Evolutionary conservation across 1,284 basidiomycete species (phyloP).

Genomic region (Coniophora puteana): DNA sequence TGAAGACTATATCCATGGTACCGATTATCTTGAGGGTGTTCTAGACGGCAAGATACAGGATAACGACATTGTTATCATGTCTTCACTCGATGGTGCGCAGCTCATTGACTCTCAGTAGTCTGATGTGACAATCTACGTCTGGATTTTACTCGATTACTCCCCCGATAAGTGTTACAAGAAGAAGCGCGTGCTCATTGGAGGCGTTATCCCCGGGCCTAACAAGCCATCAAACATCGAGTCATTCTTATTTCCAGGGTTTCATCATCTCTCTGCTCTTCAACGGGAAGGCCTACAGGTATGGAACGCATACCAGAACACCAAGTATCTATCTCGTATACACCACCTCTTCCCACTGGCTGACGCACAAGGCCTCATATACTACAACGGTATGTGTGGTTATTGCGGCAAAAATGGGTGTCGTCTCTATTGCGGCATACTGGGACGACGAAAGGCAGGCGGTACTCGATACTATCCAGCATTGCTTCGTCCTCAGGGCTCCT

Average conservation of each 20-base stretch:
- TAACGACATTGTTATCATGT: background rate
- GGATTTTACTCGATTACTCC: background rate
- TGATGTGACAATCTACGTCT: background rate
- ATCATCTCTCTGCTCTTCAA: background rate
- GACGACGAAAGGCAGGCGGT: conserved; percentile 16
- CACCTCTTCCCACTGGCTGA: conserved; percentile 21
- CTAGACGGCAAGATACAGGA: background rate
- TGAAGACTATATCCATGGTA: background rate
- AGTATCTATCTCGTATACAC: conserved; percentile 12
- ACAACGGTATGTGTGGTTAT: conserved; percentile 25
- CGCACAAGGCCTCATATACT: conserved; percentile 18
- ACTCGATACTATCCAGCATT: conserved; percentile 19
- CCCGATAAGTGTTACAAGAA: background rate
- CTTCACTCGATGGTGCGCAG: background rate
- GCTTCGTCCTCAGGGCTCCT: conserved; percentile 8
- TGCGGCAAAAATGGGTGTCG: conserved; percentile 20
- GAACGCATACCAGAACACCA: conserved; percentile 10
- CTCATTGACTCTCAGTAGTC: background rate
- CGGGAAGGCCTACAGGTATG: conserved; percentile 17
- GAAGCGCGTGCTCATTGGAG: background rate
- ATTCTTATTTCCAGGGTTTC: background rate
- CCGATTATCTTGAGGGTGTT: background rate
- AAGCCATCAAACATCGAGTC: background rate
- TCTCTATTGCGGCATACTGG: conserved; percentile 14
- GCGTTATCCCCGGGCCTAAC: conserved; percentile 2